Conservation (phyloP, 306 rosid genomes). For the Vigna reflexopilosa region DNA sequence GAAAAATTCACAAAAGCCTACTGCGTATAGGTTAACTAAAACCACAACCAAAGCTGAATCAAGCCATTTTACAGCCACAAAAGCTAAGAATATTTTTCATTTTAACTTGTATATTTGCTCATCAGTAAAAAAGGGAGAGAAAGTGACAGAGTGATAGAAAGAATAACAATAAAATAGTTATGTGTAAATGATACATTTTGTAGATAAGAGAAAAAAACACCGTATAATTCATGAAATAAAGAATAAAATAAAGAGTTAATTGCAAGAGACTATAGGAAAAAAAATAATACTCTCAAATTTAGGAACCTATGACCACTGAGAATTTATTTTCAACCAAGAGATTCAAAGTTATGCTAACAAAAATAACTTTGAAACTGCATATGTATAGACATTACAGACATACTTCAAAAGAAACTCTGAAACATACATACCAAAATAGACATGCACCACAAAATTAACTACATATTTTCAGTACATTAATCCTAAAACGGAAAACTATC, state of each 20-base stretch:
- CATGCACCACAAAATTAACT: conserved; percentile 1
- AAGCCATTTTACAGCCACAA: conserved; percentile 16
- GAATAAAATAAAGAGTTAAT: neutral
- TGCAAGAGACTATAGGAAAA: conserved; percentile 12
- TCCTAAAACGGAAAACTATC: conserved; percentile 26
- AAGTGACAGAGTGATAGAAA: neutral
- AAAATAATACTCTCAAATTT: conserved; percentile 14
- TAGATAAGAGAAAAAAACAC: conserved; percentile 4
- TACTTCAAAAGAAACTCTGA: conserved; percentile 14
- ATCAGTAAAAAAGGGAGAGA: conserved; percentile 21
- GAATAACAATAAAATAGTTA: conserved; percentile 17
- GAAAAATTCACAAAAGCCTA: conserved; percentile 26
- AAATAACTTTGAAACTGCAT: conserved; percentile 7
- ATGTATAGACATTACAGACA: conserved; percentile 5
- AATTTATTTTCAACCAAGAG: conserved; percentile 25
- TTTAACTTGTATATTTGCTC: conserved; percentile 11
- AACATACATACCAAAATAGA: conserved; percentile 32
- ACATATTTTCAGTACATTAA: conserved; percentile 18
- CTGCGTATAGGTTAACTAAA: conserved; percentile 1
- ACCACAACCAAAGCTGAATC: conserved; percentile 27
- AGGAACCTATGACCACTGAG: conserved; percentile 4
- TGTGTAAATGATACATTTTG: conserved; percentile 2
- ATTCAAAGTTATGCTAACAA: conserved; percentile 11
- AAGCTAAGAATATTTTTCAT: conserved; percentile 27
- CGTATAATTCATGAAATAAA: conserved; percentile 5